Conservation (phyloP, 108 stramenopile genomes). For the Mediolabrus comicus region DNA sequence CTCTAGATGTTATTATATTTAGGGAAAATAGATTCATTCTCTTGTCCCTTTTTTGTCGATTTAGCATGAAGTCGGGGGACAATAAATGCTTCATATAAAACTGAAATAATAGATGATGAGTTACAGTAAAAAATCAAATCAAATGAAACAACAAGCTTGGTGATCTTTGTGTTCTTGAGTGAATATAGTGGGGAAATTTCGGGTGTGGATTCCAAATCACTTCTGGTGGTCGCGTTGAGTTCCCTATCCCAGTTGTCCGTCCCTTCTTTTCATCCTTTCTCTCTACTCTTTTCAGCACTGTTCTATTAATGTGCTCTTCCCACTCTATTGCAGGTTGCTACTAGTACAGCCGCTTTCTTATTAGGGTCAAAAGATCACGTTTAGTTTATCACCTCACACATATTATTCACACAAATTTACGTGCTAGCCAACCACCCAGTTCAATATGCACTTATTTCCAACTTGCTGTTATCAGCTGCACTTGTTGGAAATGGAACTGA, state of each 20-base stretch:
- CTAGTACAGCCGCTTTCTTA: too few species aligned
- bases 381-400: not conserved
- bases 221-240: too few species aligned
- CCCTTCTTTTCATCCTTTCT: too few species aligned
- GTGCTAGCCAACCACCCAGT: too few species aligned
- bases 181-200: not conserved
- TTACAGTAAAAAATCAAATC: conserved; percentile 3
- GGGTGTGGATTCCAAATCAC: not conserved
- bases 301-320: too few species aligned
- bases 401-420: too few species aligned
- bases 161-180: not conserved
- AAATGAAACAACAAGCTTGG: not conserved
- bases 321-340: not conserved
- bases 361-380: not conserved
- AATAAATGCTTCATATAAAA: conserved; percentile 3
- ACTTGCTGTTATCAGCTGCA: not conserved
- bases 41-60: not conserved
- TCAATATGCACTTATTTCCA: not conserved
- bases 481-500: not conserved
- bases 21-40: not conserved
- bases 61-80: not conserved
- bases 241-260: too few species aligned
- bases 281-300: too few species aligned
- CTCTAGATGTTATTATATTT: conserved; percentile 77
- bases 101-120: conserved; percentile 9